phyloP scores from a whole-genome alignment of 345 rosid species.

The Aquilaria yunnanensis region DNA sequence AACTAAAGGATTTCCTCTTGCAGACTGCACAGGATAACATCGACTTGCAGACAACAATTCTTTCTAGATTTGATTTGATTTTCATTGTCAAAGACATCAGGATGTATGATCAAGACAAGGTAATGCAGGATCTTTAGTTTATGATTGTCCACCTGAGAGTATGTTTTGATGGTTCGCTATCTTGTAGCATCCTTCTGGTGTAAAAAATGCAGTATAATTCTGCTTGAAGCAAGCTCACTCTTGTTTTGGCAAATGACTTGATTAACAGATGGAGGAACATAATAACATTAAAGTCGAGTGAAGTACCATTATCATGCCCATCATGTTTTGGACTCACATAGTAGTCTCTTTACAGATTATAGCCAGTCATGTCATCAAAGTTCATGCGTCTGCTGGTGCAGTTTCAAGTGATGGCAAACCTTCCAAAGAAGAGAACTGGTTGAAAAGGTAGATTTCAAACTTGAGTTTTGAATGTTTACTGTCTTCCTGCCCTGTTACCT shows the following conservation, averaged over 20 bases:
- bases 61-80: conserved; percentile 92
- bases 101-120: conserved; percentile 86
- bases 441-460: conserved; percentile 53
- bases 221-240: too few species aligned
- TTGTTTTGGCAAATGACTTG: too few species aligned
- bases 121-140: conserved; percentile 15
- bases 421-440: conserved; percentile 90
- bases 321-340: not conserved
- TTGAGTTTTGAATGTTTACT: not conserved
- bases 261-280: too few species aligned
- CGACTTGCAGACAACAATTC: conserved; percentile 92
- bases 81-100: conserved; percentile 92
- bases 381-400: conserved; percentile 86
- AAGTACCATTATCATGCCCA: conserved; percentile 1
- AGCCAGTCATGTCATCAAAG: conserved; percentile 88
- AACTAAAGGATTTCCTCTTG: conserved; percentile 19
- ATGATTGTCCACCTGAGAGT: not conserved
- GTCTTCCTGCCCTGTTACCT: conserved; percentile 6
- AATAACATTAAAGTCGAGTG: too few species aligned
- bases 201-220: too few species aligned
- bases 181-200: too few species aligned
- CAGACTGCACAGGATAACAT: conserved; percentile 96
- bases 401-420: conserved; percentile 37
- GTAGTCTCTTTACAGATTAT: conserved; percentile 44
- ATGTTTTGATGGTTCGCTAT: not conserved